Base-by-base conservation (phyloP, 2,329 filamentous ascomycete species). In the Dothistroma pini region DNA sequence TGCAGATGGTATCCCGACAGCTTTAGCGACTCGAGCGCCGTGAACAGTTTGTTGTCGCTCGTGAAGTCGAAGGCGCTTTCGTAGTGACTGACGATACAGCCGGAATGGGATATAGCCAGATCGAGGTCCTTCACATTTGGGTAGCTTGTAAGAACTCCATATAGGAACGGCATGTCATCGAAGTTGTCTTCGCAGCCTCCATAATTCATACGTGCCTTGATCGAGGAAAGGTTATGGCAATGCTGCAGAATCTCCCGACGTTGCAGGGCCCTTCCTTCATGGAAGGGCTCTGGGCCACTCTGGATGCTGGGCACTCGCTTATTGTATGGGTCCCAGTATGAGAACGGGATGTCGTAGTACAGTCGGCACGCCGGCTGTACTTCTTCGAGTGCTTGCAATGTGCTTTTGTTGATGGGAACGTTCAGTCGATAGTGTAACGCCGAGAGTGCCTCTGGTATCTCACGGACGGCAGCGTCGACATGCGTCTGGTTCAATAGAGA, bases 21-120 rank as follows among this genome's bases (percentile, higher is more conserved):
- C 41, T 32, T 57, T 25, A 50, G 19, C 21, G 10, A 19, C 44
- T 57, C 55, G 4, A 57, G 31, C 11, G 41, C 25, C 8, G 55
- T 14, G 14, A 51, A 35, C 16, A n/a, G 4, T 34, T 34, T 51
- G 16, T 49, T 25, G 29, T 31, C 25, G 16, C 19, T 35, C 11
- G 22, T 51, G 25, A 57, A 49, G 44, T 57, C 55, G 29, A 51
- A 57, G n/a, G 35, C 55, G 8, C 32, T 16, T 44, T 44, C 21
- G 41, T 57, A 51, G 14, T 22, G n/a, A 19, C 19, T 14, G 6
- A 57, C 44, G 29, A 57, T 21, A 38, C 55, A 57, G 8, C 55
- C 44, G 19, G 19, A 12, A 21, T 49, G 35, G 10, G 12, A 6
- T 14, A 56, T 10, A 16, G 22, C 44, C 21, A 56, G 38, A 29